Evolutionary conservation across 2,329 filamentous ascomycete species (phyloP), one percentile per base, ranked within the genome.

Genomic region (Arthrocladium fulminans): DNA sequence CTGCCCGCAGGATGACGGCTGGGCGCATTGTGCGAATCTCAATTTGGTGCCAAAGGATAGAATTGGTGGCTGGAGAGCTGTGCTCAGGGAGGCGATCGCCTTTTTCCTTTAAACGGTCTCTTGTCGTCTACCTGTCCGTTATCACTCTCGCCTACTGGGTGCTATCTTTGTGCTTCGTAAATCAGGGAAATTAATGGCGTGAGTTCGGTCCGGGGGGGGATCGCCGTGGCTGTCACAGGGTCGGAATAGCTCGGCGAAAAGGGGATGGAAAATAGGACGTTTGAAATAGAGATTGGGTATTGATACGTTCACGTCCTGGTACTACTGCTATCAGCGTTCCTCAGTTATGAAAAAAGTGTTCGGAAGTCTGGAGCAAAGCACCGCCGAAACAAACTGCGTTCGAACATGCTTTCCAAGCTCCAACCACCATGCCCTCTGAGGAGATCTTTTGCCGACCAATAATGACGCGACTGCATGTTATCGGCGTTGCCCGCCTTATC

Each of bases 1-100:
- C 51, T 23, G 59, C 67, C 47, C 64, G 63, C 48, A 73, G 63
- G 57, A 67, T 59, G 51, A 63, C 51, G 37, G 69, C 66, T 53
- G 62, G 64, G 59, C 63, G 67, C 69, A 72, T 71, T 59, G 55
- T 67, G 41, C 43, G 45, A 42, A 13, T 34, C 32, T 39, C 13
- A 34, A 58, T 55, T 49, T 49, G 46, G 13, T 35, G 7, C 17
- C 7, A 15, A n/a, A n/a, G n/a, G 32, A n/a, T 7, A n/a, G n/a
- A 15, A 15, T 7, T 35, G 10, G 32, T n/a, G 4, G 6, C 17
- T 8, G n/a, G 32, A n/a, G 32, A 35, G 32, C 32, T 35, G 13
- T 7, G 32, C 32, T 35, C 32, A 9, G 6, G 6, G 6, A n/a
- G 6, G 32, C 7, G 10, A n/a, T 15, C 10, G 32, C 17, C n/a